Conservation (phyloP, 352 stramenopile species). For the Phytophthora sansomeana region DNA sequence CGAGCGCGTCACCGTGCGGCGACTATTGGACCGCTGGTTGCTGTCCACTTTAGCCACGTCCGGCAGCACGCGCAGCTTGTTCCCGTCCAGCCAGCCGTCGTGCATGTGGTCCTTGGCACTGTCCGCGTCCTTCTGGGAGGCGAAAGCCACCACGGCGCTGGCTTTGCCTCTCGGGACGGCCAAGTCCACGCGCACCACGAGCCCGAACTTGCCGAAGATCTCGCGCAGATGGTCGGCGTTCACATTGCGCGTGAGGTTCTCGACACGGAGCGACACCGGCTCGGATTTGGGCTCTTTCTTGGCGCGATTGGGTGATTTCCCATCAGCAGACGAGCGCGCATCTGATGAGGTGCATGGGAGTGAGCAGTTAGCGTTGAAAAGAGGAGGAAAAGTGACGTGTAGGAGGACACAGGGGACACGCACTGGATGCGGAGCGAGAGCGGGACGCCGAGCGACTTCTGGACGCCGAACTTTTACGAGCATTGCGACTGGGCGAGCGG, state of each 20-base stretch:
- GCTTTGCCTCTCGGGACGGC: conserved; percentile 45
- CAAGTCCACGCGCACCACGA: conserved; percentile 65
- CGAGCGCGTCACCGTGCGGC: conserved; percentile 19
- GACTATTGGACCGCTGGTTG: neutral
- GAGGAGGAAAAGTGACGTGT: no score
- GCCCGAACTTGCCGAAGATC: conserved; percentile 90
- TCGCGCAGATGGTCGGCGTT: conserved; percentile 82
- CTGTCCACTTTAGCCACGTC: conserved; percentile 18
- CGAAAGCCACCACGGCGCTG: conserved; percentile 69
- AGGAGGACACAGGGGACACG: neutral
- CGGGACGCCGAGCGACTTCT: conserved; percentile 24
- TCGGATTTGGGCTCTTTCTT: conserved; percentile 28
- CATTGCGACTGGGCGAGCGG: conserved; percentile 1
- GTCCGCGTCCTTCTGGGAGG: conserved; percentile 55
- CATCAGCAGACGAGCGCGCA: conserved; percentile 9
- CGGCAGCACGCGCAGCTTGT: conserved; percentile 69
- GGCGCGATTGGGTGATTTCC: conserved; percentile 2
- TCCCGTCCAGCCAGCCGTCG: conserved; percentile 86
- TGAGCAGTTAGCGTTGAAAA: neutral
- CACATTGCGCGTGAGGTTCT: conserved; percentile 89
- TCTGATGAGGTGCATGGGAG: neutral
- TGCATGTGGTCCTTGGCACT: conserved; percentile 80
- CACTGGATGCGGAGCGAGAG: conserved; percentile 24
- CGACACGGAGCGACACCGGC: conserved; percentile 61
- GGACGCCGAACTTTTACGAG: conserved; percentile 7